Conservation (phyloP, 257 asterid species). For the Solanum megistacrolobum region DNA sequence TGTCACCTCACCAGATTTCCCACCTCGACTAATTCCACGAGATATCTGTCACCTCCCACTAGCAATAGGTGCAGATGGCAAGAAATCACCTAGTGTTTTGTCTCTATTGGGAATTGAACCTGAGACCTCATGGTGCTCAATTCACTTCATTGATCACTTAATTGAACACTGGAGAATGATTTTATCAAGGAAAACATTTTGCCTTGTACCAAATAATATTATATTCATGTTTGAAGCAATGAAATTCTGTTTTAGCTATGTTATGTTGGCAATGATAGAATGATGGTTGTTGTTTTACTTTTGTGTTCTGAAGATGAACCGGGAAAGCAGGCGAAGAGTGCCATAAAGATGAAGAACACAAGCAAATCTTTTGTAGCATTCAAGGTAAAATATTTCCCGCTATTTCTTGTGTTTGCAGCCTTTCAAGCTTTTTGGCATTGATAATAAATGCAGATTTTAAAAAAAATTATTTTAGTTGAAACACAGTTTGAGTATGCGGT, state of each 20-base stretch:
- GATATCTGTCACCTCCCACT: neutral
- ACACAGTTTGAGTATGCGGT: neutral
- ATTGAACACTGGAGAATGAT: neutral
- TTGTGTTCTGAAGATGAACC: conserved; percentile 15
- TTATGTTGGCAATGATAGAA: neutral
- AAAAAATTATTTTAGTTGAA: neutral
- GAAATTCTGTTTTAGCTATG: neutral
- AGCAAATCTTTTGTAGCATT: conserved; percentile 13
- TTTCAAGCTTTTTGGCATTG: neutral
- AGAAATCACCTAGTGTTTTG: neutral
- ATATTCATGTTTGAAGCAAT: neutral
- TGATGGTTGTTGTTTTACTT: neutral
- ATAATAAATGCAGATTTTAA: neutral
- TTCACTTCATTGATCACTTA: neutral
- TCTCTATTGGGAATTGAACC: neutral
- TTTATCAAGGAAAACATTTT: neutral
- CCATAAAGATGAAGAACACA: conserved; percentile 8
- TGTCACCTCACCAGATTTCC: neutral
- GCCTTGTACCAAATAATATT: neutral
- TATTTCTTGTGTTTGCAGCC: neutral
- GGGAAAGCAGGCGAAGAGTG: conserved; percentile 17
- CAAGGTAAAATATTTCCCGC: neutral
- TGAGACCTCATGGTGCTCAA: neutral
- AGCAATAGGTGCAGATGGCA: neutral
- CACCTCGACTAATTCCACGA: neutral